Evolutionary conservation across 2,329 filamentous ascomycete species (phyloP).

Genomic region (Botrytis hyacinthi): DNA sequence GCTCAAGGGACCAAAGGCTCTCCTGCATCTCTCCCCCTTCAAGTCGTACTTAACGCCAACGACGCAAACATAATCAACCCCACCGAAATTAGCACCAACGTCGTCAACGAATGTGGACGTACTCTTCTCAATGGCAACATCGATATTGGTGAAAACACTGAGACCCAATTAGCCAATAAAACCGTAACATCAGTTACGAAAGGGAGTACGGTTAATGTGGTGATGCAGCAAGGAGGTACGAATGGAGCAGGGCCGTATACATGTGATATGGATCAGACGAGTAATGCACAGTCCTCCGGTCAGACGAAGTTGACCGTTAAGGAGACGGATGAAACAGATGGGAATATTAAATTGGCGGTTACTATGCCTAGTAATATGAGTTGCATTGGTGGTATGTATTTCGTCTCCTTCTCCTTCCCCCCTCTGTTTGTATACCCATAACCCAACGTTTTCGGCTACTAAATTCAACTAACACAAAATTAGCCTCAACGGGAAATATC

Average conservation of each 20-base stretch:
- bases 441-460: too few relatives aligned
- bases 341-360: slow-evolving; percentile 1
- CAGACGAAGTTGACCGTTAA: slow-evolving; percentile 8
- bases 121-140: slow-evolving; percentile 61
- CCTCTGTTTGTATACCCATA: not conserved
- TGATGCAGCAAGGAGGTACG: slow-evolving; percentile 53
- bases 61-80: slow-evolving; percentile 63
- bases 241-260: slow-evolving; percentile 56
- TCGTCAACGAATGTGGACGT: slow-evolving; percentile 60
- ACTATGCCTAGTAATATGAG: slow-evolving; percentile 7
- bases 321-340: not conserved
- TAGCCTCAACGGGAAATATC: slow-evolving; percentile 50
- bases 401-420: too few relatives aligned
- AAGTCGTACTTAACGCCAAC: slow-evolving; percentile 58
- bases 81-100: slow-evolving; percentile 50
- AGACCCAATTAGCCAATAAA: slow-evolving; percentile 48
- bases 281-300: slow-evolving; percentile 23
- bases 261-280: slow-evolving; percentile 52
- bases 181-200: slow-evolving; percentile 50
- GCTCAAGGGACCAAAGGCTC: slow-evolving; percentile 13
- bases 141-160: slow-evolving; percentile 56
- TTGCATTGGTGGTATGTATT: slow-evolving; percentile 7
- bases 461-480: not conserved
- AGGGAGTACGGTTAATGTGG: slow-evolving; percentile 48
- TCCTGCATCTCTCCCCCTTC: slow-evolving; percentile 1